Evolutionary conservation across 2,329 filamentous ascomycete species (phyloP), one percentile per base, ranked within the genome.

Genomic region (Apiospora pterosperma): DNA sequence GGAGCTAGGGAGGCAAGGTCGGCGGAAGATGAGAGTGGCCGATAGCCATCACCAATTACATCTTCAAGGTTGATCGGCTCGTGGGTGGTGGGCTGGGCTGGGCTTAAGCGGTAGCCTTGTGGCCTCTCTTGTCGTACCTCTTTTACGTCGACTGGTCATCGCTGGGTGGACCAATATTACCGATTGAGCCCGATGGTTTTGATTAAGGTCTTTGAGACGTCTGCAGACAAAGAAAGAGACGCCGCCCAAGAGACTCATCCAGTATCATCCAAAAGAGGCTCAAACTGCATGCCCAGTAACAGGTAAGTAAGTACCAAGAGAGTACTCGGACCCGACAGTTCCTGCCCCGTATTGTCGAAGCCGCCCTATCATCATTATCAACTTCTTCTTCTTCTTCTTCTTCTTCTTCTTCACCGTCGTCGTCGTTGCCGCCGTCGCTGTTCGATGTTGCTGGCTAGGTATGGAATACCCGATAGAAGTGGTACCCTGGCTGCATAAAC

Each of bases 31-130:
- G 48, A 28, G 14, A 55, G 58, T 60, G 58, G 58, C 58, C 25
- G 58, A 60, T 60, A 11, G 14, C 58, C 34, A 38, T 60, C 58
- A 25, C 58, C 58, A 60, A 60, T 60, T n/a, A 60, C 58, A 60
- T 60, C 34, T 39, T 60, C 58, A 60, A 25, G 34, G 58, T 60
- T 23, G 34, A 21, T 34, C 28, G 48, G 48, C 48, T 55, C 19
- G 8, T 55, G 28, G 28, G 14, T 34, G 48, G 48, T 19, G n/a
- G 28, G 25, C 16, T n/a, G n/a, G n/a, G n/a, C 48, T 55, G 19
- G 44, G 48, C 28, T 34, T 34, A 28, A 34, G 28, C 28, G 23
- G 48, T 55, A 55, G 28, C 48, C 28, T 34, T 34, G 28, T 55
- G 19, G 48, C 16, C 38, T 41, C 14, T n/a, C n/a, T n/a, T 38